phyloP scores from a whole-genome alignment of 306 rosid species.

The Corylus heterophylla region DNA sequence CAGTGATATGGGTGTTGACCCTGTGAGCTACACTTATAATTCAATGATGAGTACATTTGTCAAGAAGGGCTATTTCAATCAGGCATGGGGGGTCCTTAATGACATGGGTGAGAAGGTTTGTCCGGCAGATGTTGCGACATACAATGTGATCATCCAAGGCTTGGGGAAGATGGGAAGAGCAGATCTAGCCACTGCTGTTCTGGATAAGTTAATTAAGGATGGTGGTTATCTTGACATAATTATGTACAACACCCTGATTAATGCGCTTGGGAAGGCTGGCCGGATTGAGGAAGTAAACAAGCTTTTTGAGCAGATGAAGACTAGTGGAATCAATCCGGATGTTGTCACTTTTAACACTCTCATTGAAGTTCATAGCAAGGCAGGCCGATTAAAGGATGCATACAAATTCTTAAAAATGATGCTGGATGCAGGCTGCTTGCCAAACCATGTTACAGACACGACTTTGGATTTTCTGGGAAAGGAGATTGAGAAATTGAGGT shows the following conservation, averaged over 20 bases:
- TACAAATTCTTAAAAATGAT: slow-evolving; percentile 81
- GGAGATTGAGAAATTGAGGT: slow-evolving; percentile 79
- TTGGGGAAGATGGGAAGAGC: slow-evolving; percentile 95
- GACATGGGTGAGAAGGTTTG: slow-evolving; percentile 80
- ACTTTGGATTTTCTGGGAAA: slow-evolving; percentile 83
- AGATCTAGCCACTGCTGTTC: slow-evolving; percentile 81
- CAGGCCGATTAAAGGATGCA: slow-evolving; percentile 79
- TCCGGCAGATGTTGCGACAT: slow-evolving; percentile 84
- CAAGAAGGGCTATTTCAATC: slow-evolving; percentile 80
- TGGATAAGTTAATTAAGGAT: slow-evolving; percentile 70
- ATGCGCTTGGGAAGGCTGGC: slow-evolving; percentile 85
- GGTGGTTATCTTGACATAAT: slow-evolving; percentile 93
- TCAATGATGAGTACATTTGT: slow-evolving; percentile 90
- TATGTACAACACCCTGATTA: slow-evolving; percentile 89
- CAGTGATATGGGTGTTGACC: slow-evolving; percentile 63
- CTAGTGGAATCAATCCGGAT: slow-evolving; percentile 79
- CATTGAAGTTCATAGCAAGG: slow-evolving; percentile 91
- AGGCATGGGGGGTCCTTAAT: slow-evolving; percentile 68
- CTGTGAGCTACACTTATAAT: slow-evolving; percentile 76
- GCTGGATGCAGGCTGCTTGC: slow-evolving; percentile 84
- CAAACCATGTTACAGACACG: slow-evolving; percentile 88
- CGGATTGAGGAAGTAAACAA: slow-evolving; percentile 70
- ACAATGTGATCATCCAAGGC: slow-evolving; percentile 89
- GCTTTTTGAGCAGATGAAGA: slow-evolving; percentile 78
- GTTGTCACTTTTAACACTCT: slow-evolving; percentile 84